A percentile compares a stretch with the other conserved stretches of the same genome.
Evolutionary conservation across 345 rosid species (phyloP).

Genomic region (Acer saccharum): DNA sequence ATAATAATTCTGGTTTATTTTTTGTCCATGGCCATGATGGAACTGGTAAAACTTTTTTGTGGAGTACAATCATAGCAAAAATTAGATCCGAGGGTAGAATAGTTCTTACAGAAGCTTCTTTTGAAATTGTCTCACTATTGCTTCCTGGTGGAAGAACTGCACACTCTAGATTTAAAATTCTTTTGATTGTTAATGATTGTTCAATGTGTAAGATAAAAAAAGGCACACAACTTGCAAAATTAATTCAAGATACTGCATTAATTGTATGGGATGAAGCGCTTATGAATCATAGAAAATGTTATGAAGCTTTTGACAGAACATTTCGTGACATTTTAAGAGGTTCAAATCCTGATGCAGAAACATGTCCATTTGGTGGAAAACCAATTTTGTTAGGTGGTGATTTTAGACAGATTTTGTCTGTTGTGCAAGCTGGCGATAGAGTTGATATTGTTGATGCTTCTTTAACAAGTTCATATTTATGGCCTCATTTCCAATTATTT

Average conservation of each 20-base stretch:
- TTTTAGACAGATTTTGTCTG: neutral
- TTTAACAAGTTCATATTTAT: too few relatives aligned
- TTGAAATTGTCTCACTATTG: neutral
- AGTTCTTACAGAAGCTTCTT: neutral
- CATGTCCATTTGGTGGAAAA: neutral
- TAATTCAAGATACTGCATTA: neutral
- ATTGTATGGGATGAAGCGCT: conserved; percentile 23
- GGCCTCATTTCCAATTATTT: too few relatives aligned
- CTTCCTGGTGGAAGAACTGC: neutral
- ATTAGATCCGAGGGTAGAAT: neutral
- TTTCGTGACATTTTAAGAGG: neutral
- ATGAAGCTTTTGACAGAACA: neutral
- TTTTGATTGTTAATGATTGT: neutral
- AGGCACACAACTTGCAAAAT: neutral
- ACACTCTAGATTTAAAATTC: conserved; percentile 10
- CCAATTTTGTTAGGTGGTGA: conserved; percentile 1
- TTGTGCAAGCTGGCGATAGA: neutral
- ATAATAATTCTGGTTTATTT: too few relatives aligned
- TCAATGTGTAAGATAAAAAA: conserved; percentile 13
- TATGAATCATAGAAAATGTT: conserved; percentile 6
- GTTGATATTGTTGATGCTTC: neutral
- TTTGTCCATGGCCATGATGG: neutral
- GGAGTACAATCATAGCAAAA: neutral
- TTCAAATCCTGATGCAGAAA: neutral
- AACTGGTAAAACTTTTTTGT: neutral